phyloP scores from a whole-genome alignment of 306 rosid genomes.

The Senna tora region DNA sequence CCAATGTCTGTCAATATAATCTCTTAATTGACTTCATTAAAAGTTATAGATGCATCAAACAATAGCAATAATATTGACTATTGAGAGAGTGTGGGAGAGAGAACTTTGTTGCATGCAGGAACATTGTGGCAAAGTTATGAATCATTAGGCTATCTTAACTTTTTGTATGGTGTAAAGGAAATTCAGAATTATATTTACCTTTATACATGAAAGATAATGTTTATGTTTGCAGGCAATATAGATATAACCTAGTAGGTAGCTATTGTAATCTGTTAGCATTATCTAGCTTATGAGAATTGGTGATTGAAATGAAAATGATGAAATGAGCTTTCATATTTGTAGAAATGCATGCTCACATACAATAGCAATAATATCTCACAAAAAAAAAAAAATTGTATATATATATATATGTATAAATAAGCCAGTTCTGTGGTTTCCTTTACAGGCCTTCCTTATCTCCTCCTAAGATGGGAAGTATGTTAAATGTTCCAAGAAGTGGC shows the following conservation, averaged over 20 bases:
- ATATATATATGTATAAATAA: not conserved
- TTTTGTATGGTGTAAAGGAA: constrained; percentile 4
- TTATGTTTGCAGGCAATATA: constrained; percentile 19
- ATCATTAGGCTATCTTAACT: constrained; percentile 6
- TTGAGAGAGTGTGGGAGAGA: constrained; percentile 6
- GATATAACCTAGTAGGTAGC: constrained; percentile 1
- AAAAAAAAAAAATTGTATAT: constrained; percentile 15
- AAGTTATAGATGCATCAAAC: not conserved
- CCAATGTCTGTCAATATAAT: not conserved
- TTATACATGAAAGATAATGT: constrained; percentile 8
- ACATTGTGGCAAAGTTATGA: constrained; percentile 8
- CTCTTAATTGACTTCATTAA: constrained; percentile 12
- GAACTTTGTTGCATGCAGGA: constrained; percentile 1
- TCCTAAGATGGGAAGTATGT: constrained; percentile 35
- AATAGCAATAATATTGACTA: not conserved
- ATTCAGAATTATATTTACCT: not conserved
- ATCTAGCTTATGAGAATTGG: constrained; percentile 26
- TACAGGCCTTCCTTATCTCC: constrained; percentile 52
- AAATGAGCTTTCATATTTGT: constrained; percentile 18
- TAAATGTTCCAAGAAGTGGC: constrained; percentile 36
- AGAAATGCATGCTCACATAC: constrained; percentile 2
- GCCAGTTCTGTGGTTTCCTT: constrained; percentile 36
- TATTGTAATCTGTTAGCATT: not conserved
- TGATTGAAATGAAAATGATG: constrained; percentile 1
- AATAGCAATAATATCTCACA: constrained; percentile 10